phyloP scores from a whole-genome alignment of 306 rosid genomes.

The Pachyrhizus erosus region DNA sequence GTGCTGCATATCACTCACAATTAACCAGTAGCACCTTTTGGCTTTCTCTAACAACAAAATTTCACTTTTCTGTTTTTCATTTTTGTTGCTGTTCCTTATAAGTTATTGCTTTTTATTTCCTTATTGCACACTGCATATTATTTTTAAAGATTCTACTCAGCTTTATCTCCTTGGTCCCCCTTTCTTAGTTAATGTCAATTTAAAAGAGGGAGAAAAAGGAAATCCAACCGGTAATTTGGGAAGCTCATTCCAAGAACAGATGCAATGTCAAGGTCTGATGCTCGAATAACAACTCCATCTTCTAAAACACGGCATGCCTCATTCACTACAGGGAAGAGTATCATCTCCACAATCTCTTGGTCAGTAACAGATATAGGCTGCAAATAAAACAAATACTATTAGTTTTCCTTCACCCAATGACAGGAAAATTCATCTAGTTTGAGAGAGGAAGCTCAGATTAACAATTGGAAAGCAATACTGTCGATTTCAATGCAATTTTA shows the following conservation, averaged over 20 bases:
- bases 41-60: not conserved
- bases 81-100: not conserved
- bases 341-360: conserved; percentile 89
- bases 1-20: not conserved
- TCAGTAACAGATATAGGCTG: conserved; percentile 86
- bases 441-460: conserved; percentile 1
- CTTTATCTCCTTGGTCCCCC: not conserved
- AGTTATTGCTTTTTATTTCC: not conserved
- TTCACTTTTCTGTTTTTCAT: not conserved
- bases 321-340: conserved; percentile 92
- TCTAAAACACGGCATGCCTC: conserved; percentile 96
- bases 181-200: not conserved
- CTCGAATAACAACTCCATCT: conserved; percentile 80
- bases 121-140: not conserved
- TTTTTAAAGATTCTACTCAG: not conserved
- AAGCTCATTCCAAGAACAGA: conserved; percentile 99
- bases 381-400: conserved; percentile 34
- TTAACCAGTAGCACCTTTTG: not conserved
- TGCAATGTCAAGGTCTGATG: conserved; percentile 92
- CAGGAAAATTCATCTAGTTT: not conserved
- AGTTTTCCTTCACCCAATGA: conserved; percentile 23
- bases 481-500: conserved; percentile 13
- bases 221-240: conserved; percentile 76
- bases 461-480: not conserved
- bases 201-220: not conserved